phyloP scores from a whole-genome alignment of 2,329 filamentous ascomycete species.

The Phialemonium atrogriseum region DNA sequence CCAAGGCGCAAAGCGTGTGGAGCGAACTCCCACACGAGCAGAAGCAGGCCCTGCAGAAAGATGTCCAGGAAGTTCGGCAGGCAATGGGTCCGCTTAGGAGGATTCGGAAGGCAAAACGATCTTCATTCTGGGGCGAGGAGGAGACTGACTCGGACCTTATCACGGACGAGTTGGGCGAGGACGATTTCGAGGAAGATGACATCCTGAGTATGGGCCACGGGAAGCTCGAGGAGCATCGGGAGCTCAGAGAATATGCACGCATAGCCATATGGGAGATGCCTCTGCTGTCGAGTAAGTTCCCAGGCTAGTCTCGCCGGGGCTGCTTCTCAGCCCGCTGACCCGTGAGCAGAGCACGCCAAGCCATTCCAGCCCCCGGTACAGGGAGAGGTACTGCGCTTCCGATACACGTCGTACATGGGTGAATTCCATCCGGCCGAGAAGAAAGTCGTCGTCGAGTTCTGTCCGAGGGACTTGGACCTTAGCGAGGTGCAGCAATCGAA shows the following conservation, averaged over 20 bases:
- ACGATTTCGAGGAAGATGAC: conserved; percentile 71
- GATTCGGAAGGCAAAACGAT: conserved; percentile 16
- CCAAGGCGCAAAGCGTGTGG: conserved; percentile 11
- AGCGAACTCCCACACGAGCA: conserved; percentile 7
- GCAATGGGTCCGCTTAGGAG: conserved; percentile 16
- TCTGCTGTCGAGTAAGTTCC: conserved; percentile 66
- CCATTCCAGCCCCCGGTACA: conserved; percentile 65
- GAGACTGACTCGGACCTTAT: conserved; percentile 38
- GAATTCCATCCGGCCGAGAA: conserved; percentile 83
- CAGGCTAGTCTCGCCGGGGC: neutral
- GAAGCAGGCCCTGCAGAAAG: conserved; percentile 7
- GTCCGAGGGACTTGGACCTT: conserved; percentile 63
- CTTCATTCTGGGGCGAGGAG: conserved; percentile 40
- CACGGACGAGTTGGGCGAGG: conserved; percentile 44
- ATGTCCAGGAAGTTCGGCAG: conserved; percentile 12
- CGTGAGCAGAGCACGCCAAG: conserved; percentile 63
- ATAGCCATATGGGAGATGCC: conserved; percentile 95
- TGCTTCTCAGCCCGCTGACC: conserved; percentile 8
- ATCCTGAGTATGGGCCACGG: conserved; percentile 75
- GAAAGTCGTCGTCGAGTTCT: conserved; percentile 93
- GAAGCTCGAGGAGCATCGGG: conserved; percentile 80
- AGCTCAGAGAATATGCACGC: conserved; percentile 80
- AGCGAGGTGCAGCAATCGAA: conserved; percentile 63
- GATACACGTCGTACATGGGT: conserved; percentile 94
- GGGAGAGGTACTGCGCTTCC: conserved; percentile 74